Conservation (phyloP, 371 early-diverging fungal genomes). For the Zychaea mexicana region DNA sequence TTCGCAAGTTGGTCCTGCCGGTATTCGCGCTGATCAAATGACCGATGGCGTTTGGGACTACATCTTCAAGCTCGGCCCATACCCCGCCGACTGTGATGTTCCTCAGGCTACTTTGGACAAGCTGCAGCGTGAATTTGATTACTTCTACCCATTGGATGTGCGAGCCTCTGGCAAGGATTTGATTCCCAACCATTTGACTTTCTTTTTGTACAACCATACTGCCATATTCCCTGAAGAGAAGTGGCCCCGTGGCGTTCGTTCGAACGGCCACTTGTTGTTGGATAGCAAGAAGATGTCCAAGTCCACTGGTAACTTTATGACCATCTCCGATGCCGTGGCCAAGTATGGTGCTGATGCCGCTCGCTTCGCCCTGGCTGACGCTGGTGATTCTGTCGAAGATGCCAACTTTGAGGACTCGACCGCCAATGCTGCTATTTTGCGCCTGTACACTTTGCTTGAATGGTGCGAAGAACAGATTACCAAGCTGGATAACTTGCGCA, state of each 20-base stretch:
- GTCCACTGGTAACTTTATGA: conserved; percentile 99
- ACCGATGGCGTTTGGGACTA: conserved; percentile 97
- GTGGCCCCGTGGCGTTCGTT: conserved; percentile 95
- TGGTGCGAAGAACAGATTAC: conserved; percentile 76
- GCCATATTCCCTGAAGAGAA: conserved; percentile 94
- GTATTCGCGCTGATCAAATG: conserved; percentile 85
- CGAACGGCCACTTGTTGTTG: conserved; percentile 98
- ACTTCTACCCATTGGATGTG: conserved; percentile 99
- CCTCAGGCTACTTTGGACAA: conserved; percentile 63
- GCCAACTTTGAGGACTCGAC: conserved; percentile 98
- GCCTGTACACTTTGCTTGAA: conserved; percentile 91
- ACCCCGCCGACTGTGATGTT: conserved; percentile 69
- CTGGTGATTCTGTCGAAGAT: conserved; percentile 98
- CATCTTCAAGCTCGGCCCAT: conserved; percentile 79
- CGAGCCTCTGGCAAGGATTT: conserved; percentile 99
- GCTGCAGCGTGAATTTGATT: conserved; percentile 90
- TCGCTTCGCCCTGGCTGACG: conserved; percentile 94
- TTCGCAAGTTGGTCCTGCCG: conserved; percentile 79
- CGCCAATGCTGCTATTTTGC: conserved; percentile 97
- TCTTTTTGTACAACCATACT: conserved; percentile 98
- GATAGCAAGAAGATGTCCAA: conserved; percentile 99
- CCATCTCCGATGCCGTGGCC: conserved; percentile 82
- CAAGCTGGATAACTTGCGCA: conserved; percentile 40
- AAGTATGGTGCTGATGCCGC: conserved; percentile 99
- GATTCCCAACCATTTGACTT: conserved; percentile 98